Percentiles rank a stretch among this genome's conserved stretches.
Evolutionary conservation across 768 basidiomycete species (phyloP).

Genomic region (Boletus eberwhitei): DNA sequence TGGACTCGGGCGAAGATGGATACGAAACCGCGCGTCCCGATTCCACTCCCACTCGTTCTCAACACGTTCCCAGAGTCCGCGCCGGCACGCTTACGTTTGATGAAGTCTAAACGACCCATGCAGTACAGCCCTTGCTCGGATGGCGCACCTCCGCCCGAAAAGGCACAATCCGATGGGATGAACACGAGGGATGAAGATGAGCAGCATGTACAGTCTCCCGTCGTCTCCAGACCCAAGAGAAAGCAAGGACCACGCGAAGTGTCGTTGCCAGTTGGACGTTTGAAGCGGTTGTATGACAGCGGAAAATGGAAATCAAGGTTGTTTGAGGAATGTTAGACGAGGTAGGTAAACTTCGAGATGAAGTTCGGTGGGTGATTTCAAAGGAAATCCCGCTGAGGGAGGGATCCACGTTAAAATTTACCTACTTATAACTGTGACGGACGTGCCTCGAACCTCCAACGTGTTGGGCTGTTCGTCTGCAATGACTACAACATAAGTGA

Average conservation of each 20-base stretch:
- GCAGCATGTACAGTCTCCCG: neutral
- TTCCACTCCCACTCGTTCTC: conserved; percentile 4
- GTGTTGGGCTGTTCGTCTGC: neutral
- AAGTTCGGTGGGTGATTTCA: neutral
- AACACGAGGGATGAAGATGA: neutral
- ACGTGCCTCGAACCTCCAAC: conserved; percentile 5
- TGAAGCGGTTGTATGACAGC: conserved; percentile 3
- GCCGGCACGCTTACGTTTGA: neutral
- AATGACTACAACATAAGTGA: no score
- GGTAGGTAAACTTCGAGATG: neutral
- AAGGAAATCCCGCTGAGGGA: neutral
- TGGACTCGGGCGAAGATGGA: neutral
- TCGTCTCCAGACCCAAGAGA: neutral
- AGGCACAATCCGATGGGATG: neutral
- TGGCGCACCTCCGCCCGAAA: neutral
- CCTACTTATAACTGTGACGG: neutral
- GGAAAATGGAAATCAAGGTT: conserved; percentile 13
- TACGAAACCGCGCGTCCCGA: neutral
- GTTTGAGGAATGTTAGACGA: neutral
- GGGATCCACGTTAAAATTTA: neutral
- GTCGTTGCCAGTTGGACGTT: neutral
- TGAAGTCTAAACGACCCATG: neutral
- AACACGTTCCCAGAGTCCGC: neutral
- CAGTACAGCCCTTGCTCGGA: neutral
- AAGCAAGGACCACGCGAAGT: neutral